Conservation (phyloP, 257 asterid species). For the Nicotiana sylvestris region DNA sequence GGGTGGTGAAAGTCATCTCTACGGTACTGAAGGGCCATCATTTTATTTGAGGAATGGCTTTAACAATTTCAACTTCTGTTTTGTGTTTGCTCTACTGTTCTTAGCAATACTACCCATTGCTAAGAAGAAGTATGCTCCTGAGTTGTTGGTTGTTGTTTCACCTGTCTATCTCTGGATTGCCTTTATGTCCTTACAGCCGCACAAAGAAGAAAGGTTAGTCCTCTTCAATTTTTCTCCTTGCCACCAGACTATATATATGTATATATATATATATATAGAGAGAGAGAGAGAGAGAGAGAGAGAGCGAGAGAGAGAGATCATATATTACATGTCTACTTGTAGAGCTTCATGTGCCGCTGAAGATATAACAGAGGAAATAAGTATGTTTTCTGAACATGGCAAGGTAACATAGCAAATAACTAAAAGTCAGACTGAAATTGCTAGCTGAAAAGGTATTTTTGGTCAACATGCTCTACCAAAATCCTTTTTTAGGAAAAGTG, state of each 20-base stretch:
- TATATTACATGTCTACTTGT: background rate
- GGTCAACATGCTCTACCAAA: background rate
- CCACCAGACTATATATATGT: background rate
- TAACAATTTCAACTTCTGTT: constrained; percentile 88
- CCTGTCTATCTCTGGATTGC: constrained; percentile 91
- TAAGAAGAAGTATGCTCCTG: constrained; percentile 77
- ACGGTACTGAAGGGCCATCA: constrained; percentile 84
- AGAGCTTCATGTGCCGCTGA: background rate
- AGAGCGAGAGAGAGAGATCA: background rate
- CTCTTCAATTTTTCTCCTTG: background rate
- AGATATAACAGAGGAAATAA: background rate
- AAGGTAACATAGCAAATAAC: background rate
- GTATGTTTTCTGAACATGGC: background rate
- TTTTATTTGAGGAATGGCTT: constrained; percentile 88
- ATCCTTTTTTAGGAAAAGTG: background rate
- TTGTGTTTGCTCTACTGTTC: constrained; percentile 83
- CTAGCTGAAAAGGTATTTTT: background rate
- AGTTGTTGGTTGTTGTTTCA: constrained; percentile 67
- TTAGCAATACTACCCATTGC: constrained; percentile 64
- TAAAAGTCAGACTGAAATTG: background rate
- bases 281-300: too few relatives aligned
- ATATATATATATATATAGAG: background rate
- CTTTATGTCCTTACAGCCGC: constrained; percentile 97
- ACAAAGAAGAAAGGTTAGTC: constrained; percentile 95
- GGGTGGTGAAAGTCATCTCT: constrained; percentile 98